Conservation (phyloP, 1,139 yeast genomes). For the Hemisphaericaspora xylanilytica region DNA sequence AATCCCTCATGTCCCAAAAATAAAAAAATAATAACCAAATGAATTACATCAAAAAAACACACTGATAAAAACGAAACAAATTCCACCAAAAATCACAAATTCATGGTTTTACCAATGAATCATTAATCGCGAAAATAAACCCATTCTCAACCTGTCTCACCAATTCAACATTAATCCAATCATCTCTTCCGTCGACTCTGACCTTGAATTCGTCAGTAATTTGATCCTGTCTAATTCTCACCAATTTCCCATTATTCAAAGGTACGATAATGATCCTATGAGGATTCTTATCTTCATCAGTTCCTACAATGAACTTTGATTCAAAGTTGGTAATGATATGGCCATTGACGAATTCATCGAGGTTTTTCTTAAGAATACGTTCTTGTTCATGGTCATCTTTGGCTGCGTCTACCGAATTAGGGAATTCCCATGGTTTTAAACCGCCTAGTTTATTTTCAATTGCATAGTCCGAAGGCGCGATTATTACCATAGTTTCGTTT, state of each 20-base stretch:
- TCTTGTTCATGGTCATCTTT: conserved; percentile 43
- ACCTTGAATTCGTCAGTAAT: conserved; percentile 36
- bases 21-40: too few relatives aligned
- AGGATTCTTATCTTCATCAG: conserved; percentile 7
- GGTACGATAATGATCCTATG: conserved; percentile 26
- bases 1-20: too few relatives aligned
- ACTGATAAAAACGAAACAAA: background rate
- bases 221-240: conserved; percentile 41
- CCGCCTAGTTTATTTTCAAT: conserved; percentile 32
- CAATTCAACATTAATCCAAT: conserved; percentile 36
- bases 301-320: conserved; percentile 19
- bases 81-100: background rate
- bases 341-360: conserved; percentile 50
- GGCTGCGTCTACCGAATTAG: conserved; percentile 35
- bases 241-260: conserved; percentile 38
- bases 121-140: conserved; percentile 50
- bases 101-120: conserved; percentile 33
- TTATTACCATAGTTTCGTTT: conserved; percentile 41
- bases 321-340: conserved; percentile 44
- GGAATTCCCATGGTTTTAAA: conserved; percentile 71
- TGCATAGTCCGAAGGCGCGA: conserved; percentile 63
- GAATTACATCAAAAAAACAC: background rate
- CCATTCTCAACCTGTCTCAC: conserved; percentile 58
- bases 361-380: conserved; percentile 41
- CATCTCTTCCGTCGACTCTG: conserved; percentile 23